Conservation (phyloP, 257 asterid genomes). For the Pogostemon cablin region DNA sequence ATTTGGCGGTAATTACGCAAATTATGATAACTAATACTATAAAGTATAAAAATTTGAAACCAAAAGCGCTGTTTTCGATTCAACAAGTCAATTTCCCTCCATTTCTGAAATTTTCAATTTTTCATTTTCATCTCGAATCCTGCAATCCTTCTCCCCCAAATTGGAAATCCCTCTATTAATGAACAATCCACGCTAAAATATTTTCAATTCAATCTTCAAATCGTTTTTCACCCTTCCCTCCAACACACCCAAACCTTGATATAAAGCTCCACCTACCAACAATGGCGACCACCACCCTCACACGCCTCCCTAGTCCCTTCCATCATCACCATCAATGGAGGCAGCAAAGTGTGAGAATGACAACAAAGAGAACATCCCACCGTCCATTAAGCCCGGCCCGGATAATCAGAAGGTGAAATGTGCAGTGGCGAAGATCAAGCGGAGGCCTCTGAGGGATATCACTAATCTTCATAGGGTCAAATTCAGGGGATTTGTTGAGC, state of each 20-base stretch:
- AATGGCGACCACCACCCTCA: neutral
- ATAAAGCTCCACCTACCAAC: constrained; percentile 1
- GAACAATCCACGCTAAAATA: neutral
- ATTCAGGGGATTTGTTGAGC: neutral
- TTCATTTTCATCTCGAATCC: neutral
- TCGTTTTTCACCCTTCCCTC: constrained; percentile 32
- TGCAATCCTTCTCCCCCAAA: neutral
- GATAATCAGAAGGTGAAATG: constrained; percentile 13
- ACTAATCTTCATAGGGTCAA: constrained; percentile 37
- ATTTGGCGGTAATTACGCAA: neutral
- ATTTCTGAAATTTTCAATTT: neutral
- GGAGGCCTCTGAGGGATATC: constrained; percentile 54
- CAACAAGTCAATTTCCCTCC: no score
- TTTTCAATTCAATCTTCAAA: neutral
- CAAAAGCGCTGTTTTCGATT: no score
- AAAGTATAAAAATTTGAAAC: no score
- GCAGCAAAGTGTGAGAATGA: constrained; percentile 13
- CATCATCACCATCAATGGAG: constrained; percentile 34
- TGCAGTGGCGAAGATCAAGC: constrained; percentile 21
- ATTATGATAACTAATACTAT: neutral
- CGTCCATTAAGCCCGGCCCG: constrained; percentile 20
- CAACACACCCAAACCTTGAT: constrained; percentile 11
- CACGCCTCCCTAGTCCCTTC: neutral
- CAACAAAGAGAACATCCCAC: constrained; percentile 54
- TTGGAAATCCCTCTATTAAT: neutral